These are phyloP conservation scores for Sequoia sempervirens DNA, from an alignment of 75 land plant genomes.

Conservation along the genomic window DNA sequence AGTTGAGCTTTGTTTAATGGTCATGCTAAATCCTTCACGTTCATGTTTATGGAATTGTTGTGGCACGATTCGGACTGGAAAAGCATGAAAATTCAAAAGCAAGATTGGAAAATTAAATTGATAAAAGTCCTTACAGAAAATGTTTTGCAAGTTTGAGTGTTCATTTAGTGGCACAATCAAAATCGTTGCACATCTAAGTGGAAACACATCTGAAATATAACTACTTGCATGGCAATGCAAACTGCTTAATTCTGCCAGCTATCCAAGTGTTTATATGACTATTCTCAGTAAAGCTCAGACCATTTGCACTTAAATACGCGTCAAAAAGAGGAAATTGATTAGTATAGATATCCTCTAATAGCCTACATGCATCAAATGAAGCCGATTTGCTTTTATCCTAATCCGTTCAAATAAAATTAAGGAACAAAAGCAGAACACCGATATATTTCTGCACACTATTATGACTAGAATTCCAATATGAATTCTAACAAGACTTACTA, in stretches of 20 bases:
- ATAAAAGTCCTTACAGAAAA: neutral
- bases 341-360: neutral
- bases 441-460: too few relatives aligned
- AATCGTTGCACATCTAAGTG: too few relatives aligned
- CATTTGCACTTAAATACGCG: too few relatives aligned
- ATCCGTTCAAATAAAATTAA: neutral
- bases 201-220: too few relatives aligned
- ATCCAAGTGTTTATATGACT: neutral
- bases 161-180: too few relatives aligned
- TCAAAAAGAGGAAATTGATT: too few relatives aligned
- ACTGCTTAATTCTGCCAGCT: neutral
- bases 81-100: too few relatives aligned
- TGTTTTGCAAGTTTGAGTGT: neutral
- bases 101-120: too few relatives aligned
- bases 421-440: neutral
- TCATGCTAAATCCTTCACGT: neutral
- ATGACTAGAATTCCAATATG: neutral
- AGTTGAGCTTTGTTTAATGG: neutral
- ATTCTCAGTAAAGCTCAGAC: too few relatives aligned
- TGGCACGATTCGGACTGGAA: neutral
- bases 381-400: neutral
- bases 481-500: too few relatives aligned
- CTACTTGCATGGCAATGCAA: neutral
- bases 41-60: neutral
- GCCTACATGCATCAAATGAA: neutral